Base-by-base conservation (phyloP, 2,329 filamentous ascomycete genomes). In the Beauveria varroae region DNA sequence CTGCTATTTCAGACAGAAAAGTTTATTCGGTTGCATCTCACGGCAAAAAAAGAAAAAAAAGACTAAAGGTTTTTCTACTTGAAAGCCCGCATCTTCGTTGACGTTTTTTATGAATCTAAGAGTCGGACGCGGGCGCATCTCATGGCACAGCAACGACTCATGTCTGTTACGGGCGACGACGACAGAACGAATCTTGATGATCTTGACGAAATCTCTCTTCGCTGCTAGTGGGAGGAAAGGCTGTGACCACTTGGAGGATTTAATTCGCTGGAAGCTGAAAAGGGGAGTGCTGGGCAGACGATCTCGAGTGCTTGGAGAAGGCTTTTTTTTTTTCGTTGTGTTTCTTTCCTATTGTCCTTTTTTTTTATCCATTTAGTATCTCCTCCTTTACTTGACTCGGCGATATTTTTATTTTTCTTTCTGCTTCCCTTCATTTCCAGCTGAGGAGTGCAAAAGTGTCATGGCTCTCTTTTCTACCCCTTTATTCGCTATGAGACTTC, bases 1-100 rank as follows among this genome's bases (percentile, higher is more conserved):
- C 58, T 61, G 58, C 58, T 61, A 60, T 60, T 60, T 55, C 58
- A 61, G 51, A 55, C 51, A 55, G 53, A 55, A 61, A 61, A 61
- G 43, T 55, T 61, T 61, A 41, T 61, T 61, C 46, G 57, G 57
- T 59, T 59, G 57, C 50, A 60, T 60, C 50, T 53, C 49, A 53
- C 34, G 44, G 46, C 40, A 34, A 46, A 49, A 47, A 58, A 49
- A 57, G n/a, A n/a, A 57, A 59, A 51, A 53, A 60, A 49, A 59
- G 57, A 60, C 50, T 54, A 54, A 54, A 47, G 47, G 9, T 60
- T 46, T 37, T 46, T 54, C 22, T 12, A 20, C 22, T 10, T 22
- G 30, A 28, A 53, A 30, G 57, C 50, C 28, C 28, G 6, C 53
- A 40, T 44, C 46, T 44, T 30, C 16, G 49, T 54, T 53, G 57